Base-by-base conservation (phyloP, 192 early-diverging fungal genomes). In the Phlyctochytrium planicorne region DNA sequence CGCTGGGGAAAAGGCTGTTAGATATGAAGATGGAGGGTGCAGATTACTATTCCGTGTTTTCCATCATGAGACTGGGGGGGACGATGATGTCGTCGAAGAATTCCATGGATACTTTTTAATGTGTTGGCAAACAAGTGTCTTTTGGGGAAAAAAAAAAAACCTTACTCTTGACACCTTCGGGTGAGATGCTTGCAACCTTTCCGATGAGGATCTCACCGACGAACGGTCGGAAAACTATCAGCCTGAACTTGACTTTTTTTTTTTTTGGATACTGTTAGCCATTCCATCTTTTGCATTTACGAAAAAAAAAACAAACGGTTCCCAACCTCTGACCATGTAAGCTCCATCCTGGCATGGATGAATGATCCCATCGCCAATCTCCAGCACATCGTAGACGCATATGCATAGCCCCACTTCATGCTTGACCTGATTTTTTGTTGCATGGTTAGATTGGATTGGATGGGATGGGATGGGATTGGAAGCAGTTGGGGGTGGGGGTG, bases 11-110 rank as follows among this genome's bases (percentile, higher is more conserved):
- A 55, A 35, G 27, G 70, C 17, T 36, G 6, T 25, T 34, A 33
- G 36, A 65, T 36, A 30, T n/a, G 3, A 16, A 59, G 25, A 56
- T 59, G 3, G 24, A 24, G 2, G 35, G 3, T 71, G 50, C 35
- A 50, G 20, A 0, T 68, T 85, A 87, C 81, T 89, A 96, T 25
- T 82, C 79, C 29, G 88, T 84, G 30, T 81, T 80, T 0, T 68
- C 35, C 27, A 88, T 90, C 72, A 94, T 76, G 35, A 85, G 77
- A 23, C 67, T 70, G 2, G 79, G 72, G 1, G 95, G 91, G 30
- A 97, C 89, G 36, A 77, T 72, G 30, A 97, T 93, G 75, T 97
- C 95, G 75, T 94, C 93, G 77, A 97, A 95, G 67, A 95, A 97
- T 20, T 88, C 91, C 75, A 94, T 78, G 2, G 91, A 82, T 0